phyloP scores from a whole-genome alignment of 2,329 filamentous ascomycete genomes.

The Ceratocystis lukuohia region DNA sequence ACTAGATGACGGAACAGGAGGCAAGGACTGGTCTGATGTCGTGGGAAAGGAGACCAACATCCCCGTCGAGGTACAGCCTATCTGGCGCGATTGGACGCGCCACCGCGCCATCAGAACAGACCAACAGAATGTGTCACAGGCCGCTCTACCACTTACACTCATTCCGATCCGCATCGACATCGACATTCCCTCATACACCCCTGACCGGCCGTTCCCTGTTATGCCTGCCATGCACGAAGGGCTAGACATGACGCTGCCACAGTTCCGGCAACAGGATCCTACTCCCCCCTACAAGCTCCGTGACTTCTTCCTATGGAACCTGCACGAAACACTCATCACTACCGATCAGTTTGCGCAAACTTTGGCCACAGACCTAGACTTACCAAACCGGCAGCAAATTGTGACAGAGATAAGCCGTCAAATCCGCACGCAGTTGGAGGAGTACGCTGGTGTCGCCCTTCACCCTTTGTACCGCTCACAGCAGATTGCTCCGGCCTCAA shows the following conservation, averaged over 20 bases:
- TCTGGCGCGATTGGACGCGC: slow-evolving; percentile 96
- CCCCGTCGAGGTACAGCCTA: slow-evolving; percentile 75
- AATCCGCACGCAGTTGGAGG: slow-evolving; percentile 87
- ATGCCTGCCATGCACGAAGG: slow-evolving; percentile 35
- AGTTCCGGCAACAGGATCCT: slow-evolving; percentile 66
- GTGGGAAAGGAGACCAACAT: slow-evolving; percentile 67
- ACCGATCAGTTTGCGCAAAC: slow-evolving; percentile 90
- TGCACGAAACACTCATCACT: slow-evolving; percentile 86
- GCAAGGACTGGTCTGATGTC: slow-evolving; percentile 57
- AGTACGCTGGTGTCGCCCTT: slow-evolving; percentile 86
- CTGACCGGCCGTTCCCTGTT: slow-evolving; percentile 49
- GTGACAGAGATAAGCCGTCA: slow-evolving; percentile 79
- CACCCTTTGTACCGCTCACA: slow-evolving; percentile 77
- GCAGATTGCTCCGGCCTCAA: slow-evolving; percentile 20
- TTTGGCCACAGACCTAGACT: slow-evolving; percentile 83
- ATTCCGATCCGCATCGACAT: slow-evolving; percentile 95
- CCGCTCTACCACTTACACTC: slow-evolving; percentile 71
- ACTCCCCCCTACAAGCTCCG: slow-evolving; percentile 79
- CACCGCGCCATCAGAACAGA: slow-evolving; percentile 42
- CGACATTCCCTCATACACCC: slow-evolving; percentile 68
- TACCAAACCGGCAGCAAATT: slow-evolving; percentile 59
- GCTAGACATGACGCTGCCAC: slow-evolving; percentile 58
- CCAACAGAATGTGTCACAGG: slow-evolving; percentile 48
- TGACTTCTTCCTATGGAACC: slow-evolving; percentile 95
- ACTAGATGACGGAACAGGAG: slow-evolving; percentile 48